Evolutionary conservation across 164 flowering plant genomes (phyloP).

Genomic region (Amborella trichopoda): DNA sequence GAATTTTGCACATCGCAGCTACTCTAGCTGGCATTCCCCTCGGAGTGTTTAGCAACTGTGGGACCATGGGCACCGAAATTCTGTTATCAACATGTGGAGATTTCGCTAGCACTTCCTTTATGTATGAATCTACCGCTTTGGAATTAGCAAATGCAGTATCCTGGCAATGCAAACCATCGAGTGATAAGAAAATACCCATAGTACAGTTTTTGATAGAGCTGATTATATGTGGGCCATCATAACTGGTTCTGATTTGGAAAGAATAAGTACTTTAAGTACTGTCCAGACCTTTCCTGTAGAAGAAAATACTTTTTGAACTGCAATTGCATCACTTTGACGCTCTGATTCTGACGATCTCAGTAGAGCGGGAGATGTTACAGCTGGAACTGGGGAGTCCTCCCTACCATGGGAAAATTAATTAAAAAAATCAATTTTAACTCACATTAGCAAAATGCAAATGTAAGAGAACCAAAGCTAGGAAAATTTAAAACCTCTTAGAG

Average conservation of each 20-base stretch:
- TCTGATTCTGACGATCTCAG: constrained; percentile 34
- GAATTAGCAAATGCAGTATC: constrained; percentile 44
- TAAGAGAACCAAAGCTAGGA: background rate
- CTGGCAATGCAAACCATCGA: constrained; percentile 16
- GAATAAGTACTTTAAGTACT: too few relatives aligned
- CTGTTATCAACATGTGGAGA: constrained; percentile 34
- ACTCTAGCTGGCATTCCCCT: constrained; percentile 63
- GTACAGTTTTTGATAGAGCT: background rate
- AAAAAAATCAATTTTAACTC: background rate
- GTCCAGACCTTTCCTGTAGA: constrained; percentile 34
- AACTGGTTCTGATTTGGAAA: too few relatives aligned
- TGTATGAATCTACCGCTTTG: constrained; percentile 35
- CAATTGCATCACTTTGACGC: constrained; percentile 78
- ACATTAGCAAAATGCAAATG: background rate
- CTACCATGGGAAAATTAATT: constrained; percentile 33
- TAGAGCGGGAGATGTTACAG: constrained; percentile 18
- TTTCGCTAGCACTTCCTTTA: constrained; percentile 43
- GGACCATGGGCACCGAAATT: constrained; percentile 39
- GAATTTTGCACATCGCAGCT: constrained; percentile 68
- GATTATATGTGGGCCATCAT: too few relatives aligned
- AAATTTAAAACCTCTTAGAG: constrained; percentile 38
- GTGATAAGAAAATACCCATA: background rate
- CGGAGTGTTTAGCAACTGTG: constrained; percentile 46
- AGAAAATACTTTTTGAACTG: constrained; percentile 85
- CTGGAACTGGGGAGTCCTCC: constrained; percentile 28